These are phyloP conservation scores for Macrolepiota albuminosa DNA, from an alignment of 768 basidiomycete species.

Conservation along the genomic window DNA sequence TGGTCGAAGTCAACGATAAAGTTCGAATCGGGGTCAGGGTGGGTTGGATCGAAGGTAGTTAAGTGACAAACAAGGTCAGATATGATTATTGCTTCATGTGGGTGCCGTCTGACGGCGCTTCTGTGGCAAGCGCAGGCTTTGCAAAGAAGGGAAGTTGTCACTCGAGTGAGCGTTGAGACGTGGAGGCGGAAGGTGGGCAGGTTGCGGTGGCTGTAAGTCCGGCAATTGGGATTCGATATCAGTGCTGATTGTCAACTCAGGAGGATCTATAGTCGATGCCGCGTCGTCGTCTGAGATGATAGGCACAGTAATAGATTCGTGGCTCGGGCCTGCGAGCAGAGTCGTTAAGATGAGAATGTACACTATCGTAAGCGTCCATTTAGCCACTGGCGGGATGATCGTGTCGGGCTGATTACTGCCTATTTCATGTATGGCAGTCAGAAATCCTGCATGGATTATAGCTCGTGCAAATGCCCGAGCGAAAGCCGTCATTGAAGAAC, in stretches of 20 bases:
- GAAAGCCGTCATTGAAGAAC: neutral
- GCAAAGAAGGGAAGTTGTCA: neutral
- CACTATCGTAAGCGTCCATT: neutral
- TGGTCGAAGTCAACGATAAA: no score
- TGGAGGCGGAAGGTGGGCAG: neutral
- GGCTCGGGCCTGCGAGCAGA: neutral
- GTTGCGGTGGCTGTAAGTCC: neutral
- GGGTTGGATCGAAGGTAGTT: neutral
- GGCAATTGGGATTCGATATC: neutral
- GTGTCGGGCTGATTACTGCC: neutral
- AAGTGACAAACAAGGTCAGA: neutral
- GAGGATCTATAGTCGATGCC: neutral
- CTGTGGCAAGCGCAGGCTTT: neutral
- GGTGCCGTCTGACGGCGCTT: neutral
- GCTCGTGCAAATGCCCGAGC: neutral
- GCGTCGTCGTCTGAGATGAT: neutral
- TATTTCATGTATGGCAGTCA: neutral
- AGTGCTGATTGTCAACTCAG: neutral
- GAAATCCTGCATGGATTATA: neutral
- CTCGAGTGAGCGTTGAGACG: neutral
- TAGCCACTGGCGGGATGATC: neutral
- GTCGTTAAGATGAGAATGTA: neutral
- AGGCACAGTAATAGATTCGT: neutral
- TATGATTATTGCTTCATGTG: neutral
- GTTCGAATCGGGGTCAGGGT: neutral